Base-by-base conservation (phyloP, 139 green algal species). In the Dunaliella sp. region DNA sequence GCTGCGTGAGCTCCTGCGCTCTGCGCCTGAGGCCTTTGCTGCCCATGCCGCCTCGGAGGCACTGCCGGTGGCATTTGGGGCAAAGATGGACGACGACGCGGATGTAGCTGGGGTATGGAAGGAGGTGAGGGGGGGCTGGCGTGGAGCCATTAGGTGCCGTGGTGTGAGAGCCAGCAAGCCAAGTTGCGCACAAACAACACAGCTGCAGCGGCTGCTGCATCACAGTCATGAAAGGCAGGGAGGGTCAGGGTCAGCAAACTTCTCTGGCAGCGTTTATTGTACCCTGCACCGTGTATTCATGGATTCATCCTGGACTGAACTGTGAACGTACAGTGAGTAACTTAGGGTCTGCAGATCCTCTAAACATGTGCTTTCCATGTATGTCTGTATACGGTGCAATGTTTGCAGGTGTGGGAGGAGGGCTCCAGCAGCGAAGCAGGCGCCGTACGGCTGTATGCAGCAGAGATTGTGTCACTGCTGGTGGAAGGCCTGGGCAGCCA, bases 361-460 rank as follows among this genome's bases (percentile, higher is more conserved):
- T n/a, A n/a, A n/a, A n/a, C n/a, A n/a, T n/a, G n/a, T n/a, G n/a
- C n/a, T n/a, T n/a, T n/a, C n/a, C n/a, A n/a, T n/a, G n/a, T n/a
- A n/a, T n/a, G n/a, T n/a, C n/a, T n/a, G n/a, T n/a, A n/a, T n/a
- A n/a, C n/a, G n/a, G n/a, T n/a, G n/a, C n/a, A n/a, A n/a, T n/a
- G n/a, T n/a, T n/a, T n/a, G n/a, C 88, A 91, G 88, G 73, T 94
- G 28, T 97, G 94, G 94, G 92, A 95, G 86, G 94, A 97, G 86
- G 88, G 90, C 65, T 90, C 90, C 3, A 90, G 87, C 83, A 94
- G 91, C 57, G 85, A 91, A 38, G 90, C 92, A 0, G 91, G 90
- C 1, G 95, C 94, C 22, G 72, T 96, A 38, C 87, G 94, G 1
- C 83, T 95, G 81, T 94, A 95, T 87, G 75, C 58, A 16, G n/a